Evolutionary conservation across 257 asterid species (phyloP).

Genomic region (Solanum ossicruentum): DNA sequence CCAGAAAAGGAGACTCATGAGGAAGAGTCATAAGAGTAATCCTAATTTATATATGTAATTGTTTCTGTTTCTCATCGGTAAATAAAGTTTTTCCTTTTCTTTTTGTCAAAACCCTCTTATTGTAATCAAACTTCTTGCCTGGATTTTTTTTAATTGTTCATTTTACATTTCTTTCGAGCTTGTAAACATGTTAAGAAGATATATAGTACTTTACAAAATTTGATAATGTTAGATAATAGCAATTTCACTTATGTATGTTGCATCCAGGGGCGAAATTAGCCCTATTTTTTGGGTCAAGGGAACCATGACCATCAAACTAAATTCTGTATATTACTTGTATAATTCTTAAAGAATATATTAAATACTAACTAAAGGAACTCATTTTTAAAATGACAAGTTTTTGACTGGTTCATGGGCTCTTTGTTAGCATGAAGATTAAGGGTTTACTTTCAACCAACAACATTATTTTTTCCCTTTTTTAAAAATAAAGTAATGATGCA

Average conservation of each 20-base stretch:
- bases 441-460: too few species aligned
- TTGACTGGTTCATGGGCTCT: too few species aligned
- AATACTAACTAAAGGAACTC: too few species aligned
- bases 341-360: too few species aligned
- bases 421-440: too few species aligned
- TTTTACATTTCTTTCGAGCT: background rate
- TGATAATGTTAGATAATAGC: background rate
- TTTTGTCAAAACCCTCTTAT: background rate
- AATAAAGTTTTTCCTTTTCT: background rate
- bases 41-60: background rate
- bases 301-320: too few species aligned
- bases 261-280: too few species aligned
- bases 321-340: too few species aligned
- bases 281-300: too few species aligned
- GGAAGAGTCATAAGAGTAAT: background rate
- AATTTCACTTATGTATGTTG: background rate
- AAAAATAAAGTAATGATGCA: too few species aligned
- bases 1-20: constrained; percentile 1
- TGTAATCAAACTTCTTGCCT: background rate
- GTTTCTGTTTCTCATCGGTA: background rate
- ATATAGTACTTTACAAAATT: background rate
- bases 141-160: background rate
- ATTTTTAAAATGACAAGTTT: too few species aligned
- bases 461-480: too few species aligned
- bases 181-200: background rate